Evolutionary conservation across 306 rosid genomes (phyloP).

Genomic region (Lithocarpus polystachyus): DNA sequence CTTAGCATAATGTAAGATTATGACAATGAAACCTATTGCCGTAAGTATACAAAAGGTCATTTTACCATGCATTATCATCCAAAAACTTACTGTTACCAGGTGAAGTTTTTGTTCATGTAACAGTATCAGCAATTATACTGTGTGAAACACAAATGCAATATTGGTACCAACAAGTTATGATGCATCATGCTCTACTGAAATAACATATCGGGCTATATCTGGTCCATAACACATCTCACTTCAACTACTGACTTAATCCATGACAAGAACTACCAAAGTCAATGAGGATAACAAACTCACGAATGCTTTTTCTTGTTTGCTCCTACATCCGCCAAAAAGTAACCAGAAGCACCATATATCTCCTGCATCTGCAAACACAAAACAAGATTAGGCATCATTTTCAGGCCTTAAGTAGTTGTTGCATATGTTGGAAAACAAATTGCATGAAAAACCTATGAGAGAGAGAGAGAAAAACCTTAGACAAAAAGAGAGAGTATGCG

Average conservation of each 20-base stretch:
- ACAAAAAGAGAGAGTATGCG: neutral
- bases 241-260: neutral
- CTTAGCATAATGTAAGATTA: neutral
- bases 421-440: neutral
- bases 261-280: neutral
- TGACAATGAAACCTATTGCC: neutral
- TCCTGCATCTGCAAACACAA: slow-evolving; percentile 77
- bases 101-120: neutral
- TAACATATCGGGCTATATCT: neutral
- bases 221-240: neutral
- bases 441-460: neutral
- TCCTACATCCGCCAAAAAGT: slow-evolving; percentile 57
- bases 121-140: neutral
- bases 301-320: slow-evolving; percentile 40
- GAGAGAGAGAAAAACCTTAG: neutral
- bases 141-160: neutral
- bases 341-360: slow-evolving; percentile 86
- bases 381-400: slow-evolving; percentile 30
- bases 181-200: neutral
- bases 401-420: slow-evolving; percentile 9
- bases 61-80: neutral
- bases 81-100: neutral
- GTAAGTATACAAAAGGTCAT: neutral
- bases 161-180: neutral
- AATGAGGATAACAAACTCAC: slow-evolving; percentile 43